These are phyloP conservation scores for Bipolaris victoriae DNA, from an alignment of 2,329 filamentous ascomycete genomes.

Conservation along the genomic window DNA sequence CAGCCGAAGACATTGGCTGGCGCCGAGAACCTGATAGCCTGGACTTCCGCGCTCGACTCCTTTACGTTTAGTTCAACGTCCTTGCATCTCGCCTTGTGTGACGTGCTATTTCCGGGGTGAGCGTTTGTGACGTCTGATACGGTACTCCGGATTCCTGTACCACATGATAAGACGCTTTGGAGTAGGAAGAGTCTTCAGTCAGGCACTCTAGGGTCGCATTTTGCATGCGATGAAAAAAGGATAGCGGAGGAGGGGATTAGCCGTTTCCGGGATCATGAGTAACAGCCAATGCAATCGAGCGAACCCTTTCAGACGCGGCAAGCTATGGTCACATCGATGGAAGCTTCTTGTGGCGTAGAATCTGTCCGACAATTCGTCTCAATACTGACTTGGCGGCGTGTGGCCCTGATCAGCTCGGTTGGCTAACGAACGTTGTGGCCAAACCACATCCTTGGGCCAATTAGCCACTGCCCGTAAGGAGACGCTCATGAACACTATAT, in stretches of 20 bases:
- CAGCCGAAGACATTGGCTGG: slow-evolving; percentile 27
- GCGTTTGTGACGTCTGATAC: slow-evolving; percentile 10
- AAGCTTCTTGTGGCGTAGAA: slow-evolving; percentile 31
- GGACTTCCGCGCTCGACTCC: slow-evolving; percentile 20
- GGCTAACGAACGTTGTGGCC: slow-evolving; percentile 17
- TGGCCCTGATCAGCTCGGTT: slow-evolving; percentile 20
- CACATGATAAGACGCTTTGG: slow-evolving; percentile 5
- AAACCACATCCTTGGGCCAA: slow-evolving; percentile 16
- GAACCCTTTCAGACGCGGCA: slow-evolving; percentile 13
- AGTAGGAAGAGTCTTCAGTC: neutral
- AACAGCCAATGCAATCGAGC: slow-evolving; percentile 20
- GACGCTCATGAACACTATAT: slow-evolving; percentile 3
- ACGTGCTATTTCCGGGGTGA: slow-evolving; percentile 10
- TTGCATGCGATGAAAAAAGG: slow-evolving; percentile 5
- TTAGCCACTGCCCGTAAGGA: slow-evolving; percentile 18
- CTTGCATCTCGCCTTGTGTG: slow-evolving; percentile 21
- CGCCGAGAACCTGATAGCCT: slow-evolving; percentile 21
- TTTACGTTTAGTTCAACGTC: slow-evolving; percentile 28
- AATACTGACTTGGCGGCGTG: slow-evolving; percentile 23
- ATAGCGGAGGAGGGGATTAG: slow-evolving; percentile 14
- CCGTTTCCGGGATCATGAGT: slow-evolving; percentile 16
- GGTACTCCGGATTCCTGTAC: neutral
- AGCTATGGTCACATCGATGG: slow-evolving; percentile 22
- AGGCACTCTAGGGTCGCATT: neutral
- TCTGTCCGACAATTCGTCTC: slow-evolving; percentile 24